Percentiles rank a stretch among this genome's conserved stretches.
Conservation (phyloP, 768 basidiomycete species). For the Boletus barrowsii region DNA sequence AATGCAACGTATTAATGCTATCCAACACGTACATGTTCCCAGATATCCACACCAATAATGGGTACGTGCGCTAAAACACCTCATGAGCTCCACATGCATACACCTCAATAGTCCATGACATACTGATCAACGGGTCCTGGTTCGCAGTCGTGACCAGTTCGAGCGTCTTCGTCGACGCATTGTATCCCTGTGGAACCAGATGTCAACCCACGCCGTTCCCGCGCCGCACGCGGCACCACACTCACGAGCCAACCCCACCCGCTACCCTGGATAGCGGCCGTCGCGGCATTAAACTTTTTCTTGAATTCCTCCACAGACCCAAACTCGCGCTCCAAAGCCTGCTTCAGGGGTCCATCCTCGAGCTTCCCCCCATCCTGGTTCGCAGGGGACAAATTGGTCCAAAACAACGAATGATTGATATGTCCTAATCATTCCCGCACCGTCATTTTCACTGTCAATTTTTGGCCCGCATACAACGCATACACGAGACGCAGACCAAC, state of each 20-base stretch:
- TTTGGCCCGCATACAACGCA: neutral
- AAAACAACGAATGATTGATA: conserved; percentile 95
- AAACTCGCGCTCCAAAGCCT: conserved; percentile 76
- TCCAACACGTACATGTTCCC: conserved; percentile 74
- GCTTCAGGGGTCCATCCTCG: conserved; percentile 63
- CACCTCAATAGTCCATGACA: conserved; percentile 11
- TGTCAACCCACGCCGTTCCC: neutral
- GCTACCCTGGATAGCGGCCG: conserved; percentile 91
- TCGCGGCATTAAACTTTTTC: conserved; percentile 79
- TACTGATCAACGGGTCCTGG: conserved; percentile 85
- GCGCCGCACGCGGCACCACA: conserved; percentile 5
- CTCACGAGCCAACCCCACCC: conserved; percentile 97
- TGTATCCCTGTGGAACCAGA: conserved; percentile 56
- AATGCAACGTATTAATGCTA: conserved; percentile 4
- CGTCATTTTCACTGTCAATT: neutral
- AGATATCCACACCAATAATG: conserved; percentile 95
- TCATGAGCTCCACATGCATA: conserved; percentile 7
- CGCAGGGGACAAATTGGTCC: conserved; percentile 91
- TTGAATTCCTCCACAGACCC: conserved; percentile 87
- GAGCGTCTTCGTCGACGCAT: conserved; percentile 62
- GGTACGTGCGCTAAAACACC: conserved; percentile 66
- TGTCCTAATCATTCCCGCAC: conserved; percentile 46
- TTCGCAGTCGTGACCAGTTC: conserved; percentile 93
- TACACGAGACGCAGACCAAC: too few relatives aligned
- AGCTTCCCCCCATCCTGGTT: conserved; percentile 62